A percentile compares a stretch with the other conserved stretches of the same genome.
Conservation (phyloP, 345 rosid genomes). For the Eucalyptus albens region DNA sequence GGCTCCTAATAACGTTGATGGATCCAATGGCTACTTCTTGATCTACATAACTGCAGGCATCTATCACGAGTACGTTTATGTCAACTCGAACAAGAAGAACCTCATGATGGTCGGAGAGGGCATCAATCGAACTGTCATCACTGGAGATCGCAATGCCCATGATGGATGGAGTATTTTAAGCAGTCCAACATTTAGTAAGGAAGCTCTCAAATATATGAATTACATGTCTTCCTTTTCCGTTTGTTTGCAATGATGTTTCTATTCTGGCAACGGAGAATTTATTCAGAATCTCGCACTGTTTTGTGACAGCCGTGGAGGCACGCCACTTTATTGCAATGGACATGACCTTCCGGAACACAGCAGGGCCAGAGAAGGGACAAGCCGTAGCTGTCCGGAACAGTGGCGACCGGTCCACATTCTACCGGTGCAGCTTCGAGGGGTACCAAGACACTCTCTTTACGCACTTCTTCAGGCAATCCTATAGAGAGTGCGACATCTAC, state of each 20-base stretch:
- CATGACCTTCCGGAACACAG: neutral
- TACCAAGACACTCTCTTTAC: constrained; percentile 53
- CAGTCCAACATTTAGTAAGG: constrained; percentile 45
- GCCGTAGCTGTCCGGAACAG: neutral
- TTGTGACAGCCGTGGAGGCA: constrained; percentile 56
- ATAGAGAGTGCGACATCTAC: constrained; percentile 70
- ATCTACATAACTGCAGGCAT: constrained; percentile 31
- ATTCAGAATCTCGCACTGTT: constrained; percentile 48
- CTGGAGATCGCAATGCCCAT: constrained; percentile 26
- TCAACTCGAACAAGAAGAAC: constrained; percentile 19
- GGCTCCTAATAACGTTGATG: constrained; percentile 20
- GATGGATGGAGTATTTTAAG: constrained; percentile 46
- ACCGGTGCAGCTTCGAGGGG: neutral
- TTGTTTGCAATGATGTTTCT: neutral
- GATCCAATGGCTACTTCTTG: constrained; percentile 12
- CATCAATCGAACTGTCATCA: constrained; percentile 31
- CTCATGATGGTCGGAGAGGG: constrained; percentile 51
- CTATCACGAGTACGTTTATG: constrained; percentile 36
- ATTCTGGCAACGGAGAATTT: neutral
- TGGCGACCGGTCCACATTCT: neutral
- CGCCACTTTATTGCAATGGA: constrained; percentile 17
- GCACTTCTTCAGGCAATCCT: constrained; percentile 62
- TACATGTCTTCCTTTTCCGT: neutral
- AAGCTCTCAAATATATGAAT: too few species aligned
- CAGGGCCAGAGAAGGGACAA: neutral